Base-by-base conservation (phyloP, 1,284 basidiomycete species). In the Ganoderma multipileum region DNA sequence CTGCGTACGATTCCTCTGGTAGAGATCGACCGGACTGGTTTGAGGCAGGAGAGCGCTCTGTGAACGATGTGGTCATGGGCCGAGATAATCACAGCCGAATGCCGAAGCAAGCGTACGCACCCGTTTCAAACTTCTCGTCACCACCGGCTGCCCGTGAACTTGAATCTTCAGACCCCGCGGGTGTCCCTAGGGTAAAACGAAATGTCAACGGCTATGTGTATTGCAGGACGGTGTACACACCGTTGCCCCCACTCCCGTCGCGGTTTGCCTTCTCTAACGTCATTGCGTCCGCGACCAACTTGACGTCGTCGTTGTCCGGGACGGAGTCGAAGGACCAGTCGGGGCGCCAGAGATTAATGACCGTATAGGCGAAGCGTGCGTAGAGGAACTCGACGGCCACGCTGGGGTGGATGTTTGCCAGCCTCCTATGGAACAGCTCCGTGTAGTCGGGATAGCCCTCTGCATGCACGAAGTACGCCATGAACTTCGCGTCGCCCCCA, bases 351-450 rank as follows among this genome's bases (percentile, higher is more conserved):
- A 55, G 54, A 12, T 33, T 33, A 14, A 55, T 33, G 14, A 55
- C 54, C 5, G 54, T 33, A 20, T 55, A 55, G 7, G 54, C 54
- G 54, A 55, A 55, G 3, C 54, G 54, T 16, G 54, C 54, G 30
- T 55, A 55, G 18, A 55, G 26, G 54, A 55, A 55, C 54, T 55
- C 54, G 28, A 33, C 54, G 28, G 54, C 28, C 14, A 55, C 54
- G 30, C 54, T 28, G 14, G 4, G 54, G 54, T 28, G 54, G 14
- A 55, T 30, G 16, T 5, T 33, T 6, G 18, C 54, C 30, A 20
- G 28, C 3, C 54, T 55, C 30, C 16, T 12, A 16, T 55, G 54
- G 28, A 55, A 20, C 28, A 33, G 54, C 54, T 55, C 54, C 0
- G 28, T 33, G 8, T 55, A 55, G 18, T 55, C 54, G 14, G 54